These are phyloP conservation scores for Jackrogersella multiformis DNA, from an alignment of 495 filamentous ascomycete species.

Conservation along the genomic window DNA sequence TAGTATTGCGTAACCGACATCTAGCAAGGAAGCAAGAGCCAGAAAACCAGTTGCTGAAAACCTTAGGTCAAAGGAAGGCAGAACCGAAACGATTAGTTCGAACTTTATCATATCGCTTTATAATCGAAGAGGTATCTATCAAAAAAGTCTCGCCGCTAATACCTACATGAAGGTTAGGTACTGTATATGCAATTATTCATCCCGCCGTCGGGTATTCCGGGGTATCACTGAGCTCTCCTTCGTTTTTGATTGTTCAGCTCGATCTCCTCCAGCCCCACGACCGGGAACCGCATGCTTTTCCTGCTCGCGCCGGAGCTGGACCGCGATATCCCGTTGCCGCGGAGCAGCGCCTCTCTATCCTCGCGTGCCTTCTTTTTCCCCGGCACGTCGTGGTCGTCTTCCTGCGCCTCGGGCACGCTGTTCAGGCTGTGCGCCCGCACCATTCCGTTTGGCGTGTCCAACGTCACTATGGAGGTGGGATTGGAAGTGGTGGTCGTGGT, in stretches of 20 bases:
- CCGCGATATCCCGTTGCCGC: conserved; percentile 12
- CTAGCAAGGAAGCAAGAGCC: no score
- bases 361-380: conserved; percentile 11
- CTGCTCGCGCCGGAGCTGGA: conserved; percentile 34
- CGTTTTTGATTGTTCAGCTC: conserved; percentile 32
- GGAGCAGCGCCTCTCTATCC: conserved; percentile 24
- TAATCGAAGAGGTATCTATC: no score
- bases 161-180: no score
- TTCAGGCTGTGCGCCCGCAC: conserved; percentile 39
- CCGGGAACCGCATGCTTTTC: conserved; percentile 19
- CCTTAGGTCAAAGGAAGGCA: no score
- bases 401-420: conserved; percentile 44
- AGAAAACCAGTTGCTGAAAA: no score
- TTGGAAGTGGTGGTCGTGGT: conserved; percentile 8
- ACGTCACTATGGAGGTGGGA: conserved; percentile 12
- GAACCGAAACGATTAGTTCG: no score
- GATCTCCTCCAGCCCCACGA: conserved; percentile 39
- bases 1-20: no score
- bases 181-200: background rate
- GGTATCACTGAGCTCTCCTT: conserved; percentile 29
- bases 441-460: conserved; percentile 24
- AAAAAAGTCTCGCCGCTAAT: no score
- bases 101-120: no score
- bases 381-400: conserved; percentile 23
- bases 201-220: background rate